A percentile compares a stretch with the other conserved stretches of the same genome.
These are phyloP conservation scores for Malassezia obtusa DNA, from an alignment of 1,284 basidiomycete species.

Conservation along the genomic window DNA sequence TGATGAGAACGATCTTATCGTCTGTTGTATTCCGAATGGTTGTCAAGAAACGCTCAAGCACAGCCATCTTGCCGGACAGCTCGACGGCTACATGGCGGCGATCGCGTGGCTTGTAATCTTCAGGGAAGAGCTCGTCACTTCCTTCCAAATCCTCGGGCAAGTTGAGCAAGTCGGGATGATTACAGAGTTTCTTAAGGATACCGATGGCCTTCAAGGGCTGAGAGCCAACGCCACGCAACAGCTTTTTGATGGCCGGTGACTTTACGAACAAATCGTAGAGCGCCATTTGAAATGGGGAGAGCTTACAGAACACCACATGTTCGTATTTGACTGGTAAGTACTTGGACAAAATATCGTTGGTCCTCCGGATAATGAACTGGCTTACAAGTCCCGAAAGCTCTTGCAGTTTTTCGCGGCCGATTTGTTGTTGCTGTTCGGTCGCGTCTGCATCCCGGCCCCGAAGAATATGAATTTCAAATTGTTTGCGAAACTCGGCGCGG, in stretches of 20 bases:
- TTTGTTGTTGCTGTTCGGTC: slow-evolving; percentile 67
- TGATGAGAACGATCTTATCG: slow-evolving; percentile 97
- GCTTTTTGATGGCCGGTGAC: slow-evolving; percentile 83
- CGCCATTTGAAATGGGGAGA: slow-evolving; percentile 76
- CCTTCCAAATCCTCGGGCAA: slow-evolving; percentile 77
- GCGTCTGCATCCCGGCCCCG: slow-evolving; percentile 86
- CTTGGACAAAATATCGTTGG: slow-evolving; percentile 93
- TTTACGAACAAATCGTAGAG: slow-evolving; percentile 88
- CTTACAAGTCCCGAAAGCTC: slow-evolving; percentile 82
- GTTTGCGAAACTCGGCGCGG: slow-evolving; percentile 86
- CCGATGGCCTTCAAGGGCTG: slow-evolving; percentile 96
- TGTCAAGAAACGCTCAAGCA: slow-evolving; percentile 60
- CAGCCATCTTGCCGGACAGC: slow-evolving; percentile 58
- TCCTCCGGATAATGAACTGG: slow-evolving; percentile 92
- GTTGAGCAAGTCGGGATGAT: slow-evolving; percentile 87
- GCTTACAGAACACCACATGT: slow-evolving; percentile 91
- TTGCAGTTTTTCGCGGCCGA: slow-evolving; percentile 81
- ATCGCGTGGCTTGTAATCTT: slow-evolving; percentile 60
- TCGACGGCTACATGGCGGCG: slow-evolving; percentile 32
- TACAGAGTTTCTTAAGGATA: slow-evolving; percentile 92
- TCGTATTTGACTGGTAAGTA: slow-evolving; percentile 98
- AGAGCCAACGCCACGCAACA: slow-evolving; percentile 78
- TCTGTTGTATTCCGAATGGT: slow-evolving; percentile 46
- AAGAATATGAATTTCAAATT: slow-evolving; percentile 88
- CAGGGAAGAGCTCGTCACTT: slow-evolving; percentile 71